Evolutionary conservation across 352 stramenopile species (phyloP), one percentile per base, ranked within the genome.

Genomic region (Phytophthora idaei): DNA sequence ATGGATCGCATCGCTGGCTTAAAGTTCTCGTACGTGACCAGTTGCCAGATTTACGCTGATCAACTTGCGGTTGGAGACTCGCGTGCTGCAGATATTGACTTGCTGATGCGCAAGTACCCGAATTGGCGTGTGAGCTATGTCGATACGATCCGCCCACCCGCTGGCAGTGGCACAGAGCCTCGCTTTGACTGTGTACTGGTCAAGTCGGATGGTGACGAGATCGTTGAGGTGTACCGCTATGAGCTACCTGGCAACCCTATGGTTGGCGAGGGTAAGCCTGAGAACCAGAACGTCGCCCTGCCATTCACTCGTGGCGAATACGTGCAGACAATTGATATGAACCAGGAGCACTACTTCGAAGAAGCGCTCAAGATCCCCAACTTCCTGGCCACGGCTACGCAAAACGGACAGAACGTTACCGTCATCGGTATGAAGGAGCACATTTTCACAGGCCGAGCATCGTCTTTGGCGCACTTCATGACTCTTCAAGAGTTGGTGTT

Each of bases 61-160:
- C 86, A 95, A 53, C 76, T 93, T 31, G 85, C 85, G 12, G 60
- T 74, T 5, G 83, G 85, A 39, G 87, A 96, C 51, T 74, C 74
- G 1, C 83, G 85, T 17, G 87, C 89, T 29, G 93, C 98, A 7
- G 97, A 99, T 71, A 99, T 99, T 64, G 97, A 99, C 54, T 74
- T 98, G 27, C 81, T 99, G 2, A 97, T 99, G 90, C 90, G 96
- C 15, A 95, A 98, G 59, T 98, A 98, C 79, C 97, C 96, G 25
- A 98, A 98, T 73, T 93, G 87, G 73, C 90, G 90, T 42, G 90
- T 97, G 47, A 93, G 86, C 37, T 97, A 97, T 64, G 85, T 97
- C 9, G 87, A 97, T 48, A 94, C 85, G 56, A 87, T 93, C 48
- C 73, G 76, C 8, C 93, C 69, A 73, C 92, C 84, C 21, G 62